Percentiles rank a stretch among this genome's conserved stretches.
phyloP scores from a whole-genome alignment of 345 rosid genomes.

The Angophora floribunda region DNA sequence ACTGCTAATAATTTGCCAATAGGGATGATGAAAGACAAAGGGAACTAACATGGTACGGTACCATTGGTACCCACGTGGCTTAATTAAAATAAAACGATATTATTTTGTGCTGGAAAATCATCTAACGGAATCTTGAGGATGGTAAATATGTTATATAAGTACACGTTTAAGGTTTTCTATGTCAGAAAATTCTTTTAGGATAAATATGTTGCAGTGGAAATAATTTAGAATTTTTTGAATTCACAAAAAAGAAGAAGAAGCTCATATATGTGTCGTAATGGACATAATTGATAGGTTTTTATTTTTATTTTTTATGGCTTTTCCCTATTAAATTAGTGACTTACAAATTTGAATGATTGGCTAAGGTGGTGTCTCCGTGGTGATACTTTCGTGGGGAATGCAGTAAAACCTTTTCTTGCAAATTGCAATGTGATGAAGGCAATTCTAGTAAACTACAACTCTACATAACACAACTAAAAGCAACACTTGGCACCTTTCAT shows the following conservation, averaged over 20 bases:
- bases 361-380: background rate
- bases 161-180: accelerated
- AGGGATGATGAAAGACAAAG: too few relatives aligned
- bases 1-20: accelerated
- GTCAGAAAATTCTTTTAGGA: too few relatives aligned
- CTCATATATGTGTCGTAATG: background rate
- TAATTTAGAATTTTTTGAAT: too few relatives aligned
- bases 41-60: background rate
- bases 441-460: background rate
- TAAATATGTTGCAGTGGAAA: background rate
- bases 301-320: too few relatives aligned
- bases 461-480: background rate
- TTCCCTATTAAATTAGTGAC: background rate
- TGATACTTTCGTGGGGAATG: background rate
- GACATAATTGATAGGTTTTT: background rate
- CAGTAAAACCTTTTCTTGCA: background rate
- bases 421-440: background rate
- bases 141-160: background rate
- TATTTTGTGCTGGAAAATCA: background rate
- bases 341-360: background rate
- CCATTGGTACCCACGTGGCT: background rate
- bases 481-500: background rate
- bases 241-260: accelerated
- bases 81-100: too few relatives aligned
- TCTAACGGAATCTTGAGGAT: background rate